Evolutionary conservation across 768 basidiomycete species (phyloP).

Genomic region (Hortiboletus campestris): DNA sequence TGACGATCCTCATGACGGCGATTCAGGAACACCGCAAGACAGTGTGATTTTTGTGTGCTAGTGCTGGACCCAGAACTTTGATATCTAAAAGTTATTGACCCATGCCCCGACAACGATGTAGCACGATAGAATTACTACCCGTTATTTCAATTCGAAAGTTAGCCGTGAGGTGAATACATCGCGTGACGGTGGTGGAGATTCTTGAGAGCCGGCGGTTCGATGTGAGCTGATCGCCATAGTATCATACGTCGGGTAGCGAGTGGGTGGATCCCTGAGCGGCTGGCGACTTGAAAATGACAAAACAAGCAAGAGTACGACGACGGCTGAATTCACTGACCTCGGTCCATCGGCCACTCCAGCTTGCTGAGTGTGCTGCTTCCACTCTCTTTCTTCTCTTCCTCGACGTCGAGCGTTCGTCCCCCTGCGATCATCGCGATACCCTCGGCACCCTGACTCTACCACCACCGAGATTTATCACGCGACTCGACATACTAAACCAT

Average conservation of each 20-base stretch:
- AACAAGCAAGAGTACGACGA: constrained; percentile 23
- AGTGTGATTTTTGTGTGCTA: constrained; percentile 5
- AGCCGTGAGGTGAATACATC: background rate
- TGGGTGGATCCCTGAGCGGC: constrained; percentile 11
- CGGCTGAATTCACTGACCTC: constrained; percentile 2
- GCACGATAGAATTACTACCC: constrained; percentile 1
- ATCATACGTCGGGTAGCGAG: background rate
- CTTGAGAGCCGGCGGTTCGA: too few species aligned
- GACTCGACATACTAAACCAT: constrained; percentile 12
- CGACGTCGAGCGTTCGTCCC: constrained; percentile 2
- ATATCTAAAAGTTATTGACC: background rate
- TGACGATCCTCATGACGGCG: background rate
- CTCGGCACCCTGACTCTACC: background rate
- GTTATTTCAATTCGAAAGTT: background rate
- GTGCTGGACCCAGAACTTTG: background rate
- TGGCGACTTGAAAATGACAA: constrained; percentile 32
- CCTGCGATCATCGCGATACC: constrained; percentile 8
- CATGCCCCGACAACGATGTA: background rate
- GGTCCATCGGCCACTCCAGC: constrained; percentile 13
- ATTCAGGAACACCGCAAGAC: constrained; percentile 46
- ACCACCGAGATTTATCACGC: constrained; percentile 13
- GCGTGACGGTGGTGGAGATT: too few species aligned
- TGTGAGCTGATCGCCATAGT: too few species aligned
- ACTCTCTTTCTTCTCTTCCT: constrained; percentile 4
- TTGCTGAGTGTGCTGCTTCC: background rate